Evolutionary conservation across 176 grass and related monocot genomes (phyloP), one percentile per base, ranked within the genome.

Genomic region (Poa annua): DNA sequence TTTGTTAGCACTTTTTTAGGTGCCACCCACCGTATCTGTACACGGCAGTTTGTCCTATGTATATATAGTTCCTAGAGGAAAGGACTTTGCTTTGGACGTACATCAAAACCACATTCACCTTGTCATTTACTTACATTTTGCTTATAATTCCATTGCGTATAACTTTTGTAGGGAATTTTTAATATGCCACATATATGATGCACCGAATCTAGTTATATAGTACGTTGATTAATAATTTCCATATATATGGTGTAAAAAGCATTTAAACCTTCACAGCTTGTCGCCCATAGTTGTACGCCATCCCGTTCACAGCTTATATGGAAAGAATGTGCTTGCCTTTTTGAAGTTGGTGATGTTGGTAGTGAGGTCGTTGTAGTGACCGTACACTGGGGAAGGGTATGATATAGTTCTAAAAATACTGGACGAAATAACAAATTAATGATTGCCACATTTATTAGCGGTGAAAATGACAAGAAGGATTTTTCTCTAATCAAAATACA

Each of bases 21-120:
- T 22, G 53, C 25, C 67, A 26, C 26, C 26, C 24, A 10, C 12
- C n/a, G 25, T 20, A 34, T 4, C 73, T 75, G 16, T n/a, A 77
- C 75, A 65, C 59, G 61, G 60, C 55, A 29, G 45, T 33, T 74
- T 74, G 45, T 51, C 71, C 71, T 51, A 22, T 24, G 4, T 9
- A 55, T 17, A 12, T 60, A 60, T 63, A 63, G 25, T 32, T 51
- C 15, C 1, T 26, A 17, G 44, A 16, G 24, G 8, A 3, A 50
- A 26, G 22, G 70, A 33, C 25, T 51, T 33, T 74, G 14, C 8
- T 74, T 74, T 74, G 71, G 44, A 52, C 71, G 42, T 29, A 25
- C 69, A 48, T 72, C 13, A 63, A 63, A 15, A 14, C 0, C 51
- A 54, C 17, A 20, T 54, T 11, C 11, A 13, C 4, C 2, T 21